Evolutionary conservation across 768 basidiomycete species (phyloP), one percentile per base, ranked within the genome.

Genomic region (Termitomyces sp.): DNA sequence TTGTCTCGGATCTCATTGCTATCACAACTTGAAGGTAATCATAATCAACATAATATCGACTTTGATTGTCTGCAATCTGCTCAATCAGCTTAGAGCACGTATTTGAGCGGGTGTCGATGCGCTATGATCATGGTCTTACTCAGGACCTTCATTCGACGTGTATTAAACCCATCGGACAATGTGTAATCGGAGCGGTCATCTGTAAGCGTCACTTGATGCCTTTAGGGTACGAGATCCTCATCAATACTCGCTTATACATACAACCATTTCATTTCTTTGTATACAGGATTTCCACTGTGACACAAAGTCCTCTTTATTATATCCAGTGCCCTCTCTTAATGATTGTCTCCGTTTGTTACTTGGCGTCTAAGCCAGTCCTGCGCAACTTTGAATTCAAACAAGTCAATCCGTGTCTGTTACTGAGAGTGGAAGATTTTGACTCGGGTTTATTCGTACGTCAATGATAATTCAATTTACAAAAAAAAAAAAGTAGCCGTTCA

Each of bases 41-140:
- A n/a, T n/a, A n/a, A n/a, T n/a, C n/a, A n/a, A n/a, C n/a, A n/a
- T n/a, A n/a, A n/a, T n/a, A n/a, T n/a, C n/a, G n/a, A n/a, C n/a
- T 18, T 48, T 31, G 2, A 18, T 15, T n/a, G 30, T n/a, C 9
- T 6, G 45, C n/a, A 46, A 24, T 46, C 27, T 22, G 30, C 47
- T 49, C 46, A 57, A 36, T 48, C 24, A 57, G 47, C 45, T 57
- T 49, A 46, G n/a, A n/a, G n/a, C n/a, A n/a, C n/a, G n/a, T n/a
- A n/a, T n/a, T n/a, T n/a, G n/a, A n/a, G n/a, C n/a, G 36, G 47
- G 47, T 22, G 46, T 48, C 24, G 46, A 27, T 49, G 22, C 37
- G 27, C 41, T n/a, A 27, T 20, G 27, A 33, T 44, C 30, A 42
- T 2, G 24, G 22, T 53, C 27, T 18, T 48, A 13, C 24, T 13